Base-by-base conservation (phyloP, 257 asterid species). In the Fraxinus excelsior region DNA sequence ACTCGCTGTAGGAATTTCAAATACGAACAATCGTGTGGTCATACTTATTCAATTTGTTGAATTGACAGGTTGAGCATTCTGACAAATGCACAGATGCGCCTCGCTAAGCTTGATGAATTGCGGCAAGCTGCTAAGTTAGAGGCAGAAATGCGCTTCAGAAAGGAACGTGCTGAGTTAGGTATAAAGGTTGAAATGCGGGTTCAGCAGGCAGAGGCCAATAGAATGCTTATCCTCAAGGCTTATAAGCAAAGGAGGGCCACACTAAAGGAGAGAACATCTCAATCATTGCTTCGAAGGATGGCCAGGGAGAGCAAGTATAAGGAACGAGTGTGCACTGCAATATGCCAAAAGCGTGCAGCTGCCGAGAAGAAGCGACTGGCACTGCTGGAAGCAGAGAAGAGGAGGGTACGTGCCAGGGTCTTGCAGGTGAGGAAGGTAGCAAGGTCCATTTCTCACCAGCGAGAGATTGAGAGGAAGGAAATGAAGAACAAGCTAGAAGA, bases 381-480 rank as follows among this genome's bases (percentile, higher is more conserved):
- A 73, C 84, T 96, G 81, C 86, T 96, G 78, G 98, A 96, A 80
- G 98, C 93, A 5, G 99, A 96, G 90, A 96, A 89, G 86, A 90
- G 81, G 78, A 87, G 87, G 74, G 98, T 94, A 32, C 87, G 80
- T 75, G 97, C 93, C 78, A 87, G 92, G 82, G 88, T 87, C 73
- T 80, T 90, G 76, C 92, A 93, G 89, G 97, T 85, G 44, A 92
- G 84, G 72, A 91, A 85, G 75, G 94, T 79, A 72, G 99, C 98
- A 56, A 91, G 77, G 76, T 85, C 87, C 64, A 80, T 96, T 56
- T 84, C 87, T 78, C 85, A 77, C 71, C 96, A 88, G 85, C 90
- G 96, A 73, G 99, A 96, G 81, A 71, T 88, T 80, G 92, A 91
- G 86, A 87, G 96, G 81, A 88, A 80, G 77, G 94, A 92, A 77